These are phyloP conservation scores for Penicillium samsonianum DNA, from an alignment of 495 filamentous ascomycete genomes.

Conservation along the genomic window DNA sequence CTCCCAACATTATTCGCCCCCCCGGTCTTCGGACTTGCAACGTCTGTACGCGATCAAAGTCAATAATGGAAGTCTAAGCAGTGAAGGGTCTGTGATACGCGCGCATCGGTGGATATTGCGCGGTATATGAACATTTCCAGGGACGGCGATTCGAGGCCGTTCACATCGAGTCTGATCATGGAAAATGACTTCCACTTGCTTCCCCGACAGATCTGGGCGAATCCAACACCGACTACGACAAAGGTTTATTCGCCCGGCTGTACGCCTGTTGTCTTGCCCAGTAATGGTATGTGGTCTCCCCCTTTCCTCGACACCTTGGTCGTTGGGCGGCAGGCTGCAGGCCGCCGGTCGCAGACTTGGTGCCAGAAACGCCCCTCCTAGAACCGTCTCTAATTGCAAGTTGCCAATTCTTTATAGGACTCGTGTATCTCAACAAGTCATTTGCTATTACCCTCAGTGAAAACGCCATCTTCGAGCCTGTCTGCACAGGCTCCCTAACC, in stretches of 20 bases:
- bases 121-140: slow-evolving; percentile 28
- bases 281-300: slow-evolving; percentile 39
- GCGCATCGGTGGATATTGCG: slow-evolving; percentile 15
- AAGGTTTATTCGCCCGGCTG: slow-evolving; percentile 50
- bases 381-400: background rate
- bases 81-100: slow-evolving; percentile 1
- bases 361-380: background rate
- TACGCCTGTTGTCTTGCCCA: slow-evolving; percentile 64
- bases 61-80: slow-evolving; percentile 26
- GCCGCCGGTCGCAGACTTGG: background rate
- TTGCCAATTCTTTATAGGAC: slow-evolving; percentile 35
- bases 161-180: slow-evolving; percentile 35
- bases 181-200: slow-evolving; percentile 38
- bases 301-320: background rate
- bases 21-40: slow-evolving; percentile 8
- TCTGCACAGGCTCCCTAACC: slow-evolving; percentile 51
- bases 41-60: slow-evolving; percentile 16
- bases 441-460: slow-evolving; percentile 60
- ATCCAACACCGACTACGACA: slow-evolving; percentile 46
- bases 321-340: background rate
- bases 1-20: slow-evolving; percentile 12
- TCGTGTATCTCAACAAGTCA: slow-evolving; percentile 58
- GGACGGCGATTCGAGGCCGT: slow-evolving; percentile 26
- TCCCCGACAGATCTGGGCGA: slow-evolving; percentile 56
- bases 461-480: slow-evolving; percentile 63